Evolutionary conservation across 2,329 filamentous ascomycete genomes (phyloP).

Genomic region (Cladosporium halotolerans): DNA sequence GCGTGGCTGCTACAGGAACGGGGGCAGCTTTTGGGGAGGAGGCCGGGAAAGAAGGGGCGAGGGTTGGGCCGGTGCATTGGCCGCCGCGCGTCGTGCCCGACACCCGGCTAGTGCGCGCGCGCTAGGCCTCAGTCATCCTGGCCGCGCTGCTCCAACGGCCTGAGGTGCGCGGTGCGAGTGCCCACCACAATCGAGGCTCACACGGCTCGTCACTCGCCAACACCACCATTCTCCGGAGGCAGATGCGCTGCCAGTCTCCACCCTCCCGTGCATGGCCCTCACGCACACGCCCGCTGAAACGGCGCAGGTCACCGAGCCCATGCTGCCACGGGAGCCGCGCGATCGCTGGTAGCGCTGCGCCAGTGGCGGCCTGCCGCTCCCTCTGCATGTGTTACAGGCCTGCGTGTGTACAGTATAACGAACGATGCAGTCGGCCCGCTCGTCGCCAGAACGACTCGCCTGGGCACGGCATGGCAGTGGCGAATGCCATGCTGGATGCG

Average conservation of each 20-base stretch:
- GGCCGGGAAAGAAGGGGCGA: constrained; percentile 14
- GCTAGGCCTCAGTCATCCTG: too few species aligned
- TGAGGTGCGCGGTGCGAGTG: too few species aligned
- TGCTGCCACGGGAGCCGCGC: not conserved
- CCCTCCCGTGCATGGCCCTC: too few species aligned
- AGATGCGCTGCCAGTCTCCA: too few species aligned
- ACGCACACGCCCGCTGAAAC: not conserved
- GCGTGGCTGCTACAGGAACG: constrained; percentile 11
- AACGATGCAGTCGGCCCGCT: not conserved
- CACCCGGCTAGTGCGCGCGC: too few species aligned
- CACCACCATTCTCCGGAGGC: too few species aligned
- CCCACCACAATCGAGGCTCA: too few species aligned
- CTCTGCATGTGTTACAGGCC: too few species aligned
- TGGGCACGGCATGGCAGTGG: not conserved
- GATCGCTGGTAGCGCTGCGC: not conserved
- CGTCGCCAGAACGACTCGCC: not conserved
- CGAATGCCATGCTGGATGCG: not conserved
- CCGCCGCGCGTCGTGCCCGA: constrained; percentile 4
- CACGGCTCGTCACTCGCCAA: too few species aligned
- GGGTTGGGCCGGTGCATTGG: constrained; percentile 11
- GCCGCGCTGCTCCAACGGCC: too few species aligned
- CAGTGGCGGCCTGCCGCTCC: too few species aligned
- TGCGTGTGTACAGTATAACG: too few species aligned
- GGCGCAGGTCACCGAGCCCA: not conserved
- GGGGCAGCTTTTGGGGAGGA: constrained; percentile 9